Conservation (phyloP, 768 basidiomycete genomes). For the Boletus pseudopeckii region DNA sequence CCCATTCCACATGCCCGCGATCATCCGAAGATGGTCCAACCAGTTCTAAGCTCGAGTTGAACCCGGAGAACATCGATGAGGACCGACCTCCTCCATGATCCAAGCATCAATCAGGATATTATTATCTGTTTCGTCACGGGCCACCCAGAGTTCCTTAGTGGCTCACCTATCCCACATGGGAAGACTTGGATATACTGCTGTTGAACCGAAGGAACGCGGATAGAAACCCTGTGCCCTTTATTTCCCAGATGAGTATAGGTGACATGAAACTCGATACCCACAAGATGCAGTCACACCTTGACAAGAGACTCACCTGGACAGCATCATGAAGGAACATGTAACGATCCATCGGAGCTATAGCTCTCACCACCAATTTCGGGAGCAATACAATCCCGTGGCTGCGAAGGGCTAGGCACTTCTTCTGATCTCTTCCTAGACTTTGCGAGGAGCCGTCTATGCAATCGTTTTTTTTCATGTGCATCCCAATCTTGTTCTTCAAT, state of each 20-base stretch:
- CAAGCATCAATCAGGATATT: conserved; percentile 9
- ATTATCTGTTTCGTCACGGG: conserved; percentile 5
- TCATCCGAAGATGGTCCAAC: background rate
- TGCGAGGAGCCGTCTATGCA: conserved; percentile 48
- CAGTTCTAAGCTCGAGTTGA: background rate
- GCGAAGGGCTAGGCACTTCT: background rate
- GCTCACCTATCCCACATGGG: conserved; percentile 2
- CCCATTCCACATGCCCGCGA: background rate
- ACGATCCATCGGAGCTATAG: background rate
- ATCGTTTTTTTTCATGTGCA: conserved; percentile 51
- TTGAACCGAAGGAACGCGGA: background rate
- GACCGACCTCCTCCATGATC: background rate
- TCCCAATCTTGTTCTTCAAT: conserved; percentile 59
- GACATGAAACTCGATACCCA: background rate
- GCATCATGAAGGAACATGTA: conserved; percentile 7
- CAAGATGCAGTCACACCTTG: background rate
- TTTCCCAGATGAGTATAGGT: background rate
- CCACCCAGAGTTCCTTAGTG: background rate
- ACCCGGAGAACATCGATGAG: background rate
- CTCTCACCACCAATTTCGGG: background rate
- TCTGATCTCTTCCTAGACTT: conserved; percentile 23
- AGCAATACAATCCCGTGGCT: background rate
- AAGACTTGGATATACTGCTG: background rate
- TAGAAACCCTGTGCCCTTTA: conserved; percentile 1
- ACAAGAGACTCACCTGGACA: conserved; percentile 9